Base-by-base conservation (phyloP, 2,329 filamentous ascomycete genomes). In the Aspergillus eucalypticola region DNA sequence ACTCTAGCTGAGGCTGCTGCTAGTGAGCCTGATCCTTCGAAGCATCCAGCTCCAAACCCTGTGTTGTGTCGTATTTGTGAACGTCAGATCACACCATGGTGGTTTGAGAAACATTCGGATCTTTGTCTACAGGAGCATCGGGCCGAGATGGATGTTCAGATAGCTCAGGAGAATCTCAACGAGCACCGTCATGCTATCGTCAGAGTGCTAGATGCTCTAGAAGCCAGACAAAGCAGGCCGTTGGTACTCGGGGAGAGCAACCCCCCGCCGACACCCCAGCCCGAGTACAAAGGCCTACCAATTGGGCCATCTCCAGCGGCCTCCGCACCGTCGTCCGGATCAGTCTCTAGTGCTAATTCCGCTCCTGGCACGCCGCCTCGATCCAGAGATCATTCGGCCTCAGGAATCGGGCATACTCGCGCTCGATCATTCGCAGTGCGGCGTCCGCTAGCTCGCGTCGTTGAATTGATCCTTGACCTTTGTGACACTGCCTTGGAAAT, bases 61-160 rank as follows among this genome's bases (percentile, higher is more conserved):
- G 90, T 98, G 4, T 85, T 99, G 15, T 99, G 95, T 76, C 92
- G 95, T 55, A 98, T 99, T 58, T 99, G 95, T 75, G 95, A 99
- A 74, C 91, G 95, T 56, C 92, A 97, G 64, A 98, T 99, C 62
- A 92, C 92, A 4, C 92, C 94, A 0, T 99, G 95, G 95, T 99
- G 95, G 96, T 99, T 99, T 69, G 95, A 99, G 78, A 99, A 98
- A 76, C 95, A 99, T 74, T 96, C 94, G 2, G 96, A 99, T 70
- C 81, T 98, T 19, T 99, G 95, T 72, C 82, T 97, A 58, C 93
- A 98, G 73, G 95, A 99, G 74, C 95, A 99, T 73, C 89, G 90
- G 54, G 94, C 95, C 0, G 95, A 99, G 74, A 96, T 97, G 91
- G 94, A 98, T 69, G 92, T 99, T 3, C 94, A 99, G 73, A 89